Evolutionary conservation across 2,329 filamentous ascomycete species (phyloP).

Genomic region (Calonectria crousiana): DNA sequence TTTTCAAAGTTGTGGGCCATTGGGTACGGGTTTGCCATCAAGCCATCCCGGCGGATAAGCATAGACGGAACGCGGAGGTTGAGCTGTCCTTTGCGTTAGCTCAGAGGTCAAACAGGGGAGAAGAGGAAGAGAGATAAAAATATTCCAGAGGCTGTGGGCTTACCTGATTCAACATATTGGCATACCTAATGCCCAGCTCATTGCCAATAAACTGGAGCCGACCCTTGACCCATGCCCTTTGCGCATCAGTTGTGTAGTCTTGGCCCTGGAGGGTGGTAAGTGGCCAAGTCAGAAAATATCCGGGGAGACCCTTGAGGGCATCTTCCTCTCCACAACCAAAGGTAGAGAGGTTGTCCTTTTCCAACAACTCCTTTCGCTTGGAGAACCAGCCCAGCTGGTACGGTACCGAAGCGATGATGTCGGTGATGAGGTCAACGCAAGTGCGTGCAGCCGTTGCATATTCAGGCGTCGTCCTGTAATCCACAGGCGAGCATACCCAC

Average conservation of each 20-base stretch:
- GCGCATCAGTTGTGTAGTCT: constrained; percentile 70
- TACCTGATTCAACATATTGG: constrained; percentile 67
- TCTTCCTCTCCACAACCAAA: constrained; percentile 65
- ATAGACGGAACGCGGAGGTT: constrained; percentile 72
- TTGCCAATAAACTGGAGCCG: constrained; percentile 67
- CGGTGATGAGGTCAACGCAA: constrained; percentile 66
- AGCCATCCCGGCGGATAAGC: constrained; percentile 67
- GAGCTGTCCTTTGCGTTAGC: constrained; percentile 54
- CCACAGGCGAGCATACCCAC: constrained; percentile 70
- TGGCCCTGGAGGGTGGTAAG: constrained; percentile 65
- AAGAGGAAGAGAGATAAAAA: background rate
- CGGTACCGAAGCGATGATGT: constrained; percentile 72
- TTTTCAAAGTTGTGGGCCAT: constrained; percentile 59
- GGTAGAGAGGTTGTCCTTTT: constrained; percentile 54
- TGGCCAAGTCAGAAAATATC: constrained; percentile 72
- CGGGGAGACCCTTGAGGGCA: constrained; percentile 65
- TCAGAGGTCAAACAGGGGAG: constrained; percentile 21
- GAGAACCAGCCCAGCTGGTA: constrained; percentile 72
- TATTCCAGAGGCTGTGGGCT: constrained; percentile 38
- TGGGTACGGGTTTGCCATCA: constrained; percentile 60
- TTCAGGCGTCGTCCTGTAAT: constrained; percentile 73
- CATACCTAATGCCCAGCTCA: constrained; percentile 69
- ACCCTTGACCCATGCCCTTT: constrained; percentile 67
- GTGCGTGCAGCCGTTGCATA: constrained; percentile 67
- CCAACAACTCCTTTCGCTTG: constrained; percentile 56